Evolutionary conservation across 352 stramenopile genomes (phyloP).

Genomic region (Phytopythium oedochilum): DNA sequence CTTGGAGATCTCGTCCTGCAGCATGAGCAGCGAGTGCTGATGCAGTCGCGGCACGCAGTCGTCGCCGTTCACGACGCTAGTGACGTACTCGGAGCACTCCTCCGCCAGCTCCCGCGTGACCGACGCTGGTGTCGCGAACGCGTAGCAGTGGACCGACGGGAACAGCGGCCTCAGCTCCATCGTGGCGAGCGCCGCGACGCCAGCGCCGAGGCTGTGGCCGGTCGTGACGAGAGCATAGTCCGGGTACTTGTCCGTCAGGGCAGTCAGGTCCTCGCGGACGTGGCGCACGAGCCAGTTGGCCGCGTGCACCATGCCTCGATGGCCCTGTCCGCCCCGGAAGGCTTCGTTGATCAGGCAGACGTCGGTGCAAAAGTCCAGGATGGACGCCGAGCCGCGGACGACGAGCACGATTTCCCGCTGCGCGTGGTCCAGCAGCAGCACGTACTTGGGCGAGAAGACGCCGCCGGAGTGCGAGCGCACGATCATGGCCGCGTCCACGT

Average conservation of each 20-base stretch:
- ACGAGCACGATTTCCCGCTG: slow-evolving; percentile 52
- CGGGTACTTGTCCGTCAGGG: slow-evolving; percentile 33
- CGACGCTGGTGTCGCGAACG: slow-evolving; percentile 69
- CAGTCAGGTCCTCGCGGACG: slow-evolving; percentile 38
- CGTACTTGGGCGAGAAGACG: slow-evolving; percentile 77
- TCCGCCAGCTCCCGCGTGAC: slow-evolving; percentile 56
- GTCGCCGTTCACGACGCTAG: slow-evolving; percentile 70
- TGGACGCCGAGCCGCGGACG: slow-evolving; percentile 61
- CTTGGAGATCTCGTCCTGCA: slow-evolving; percentile 57
- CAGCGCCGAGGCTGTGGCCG: slow-evolving; percentile 70
- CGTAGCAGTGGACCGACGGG: slow-evolving; percentile 50
- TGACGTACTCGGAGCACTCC: slow-evolving; percentile 53
- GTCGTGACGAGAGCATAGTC: slow-evolving; percentile 58
- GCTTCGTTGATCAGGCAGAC: slow-evolving; percentile 74
- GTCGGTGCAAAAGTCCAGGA: slow-evolving; percentile 82
- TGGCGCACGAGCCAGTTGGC: slow-evolving; percentile 64
- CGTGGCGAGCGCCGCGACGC: slow-evolving; percentile 56
- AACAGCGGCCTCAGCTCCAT: slow-evolving; percentile 45
- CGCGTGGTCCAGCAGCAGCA: slow-evolving; percentile 56
- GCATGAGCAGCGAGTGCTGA: slow-evolving; percentile 58
- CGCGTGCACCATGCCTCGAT: slow-evolving; percentile 80
- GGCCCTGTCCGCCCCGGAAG: slow-evolving; percentile 59
- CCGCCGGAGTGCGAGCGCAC: slow-evolving; percentile 50
- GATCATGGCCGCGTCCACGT: slow-evolving; percentile 29
- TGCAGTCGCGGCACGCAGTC: slow-evolving; percentile 80